Evolutionary conservation across 331 rosid genomes (phyloP), one percentile per base, ranked within the genome.

Genomic region (Cydonia oblonga): DNA sequence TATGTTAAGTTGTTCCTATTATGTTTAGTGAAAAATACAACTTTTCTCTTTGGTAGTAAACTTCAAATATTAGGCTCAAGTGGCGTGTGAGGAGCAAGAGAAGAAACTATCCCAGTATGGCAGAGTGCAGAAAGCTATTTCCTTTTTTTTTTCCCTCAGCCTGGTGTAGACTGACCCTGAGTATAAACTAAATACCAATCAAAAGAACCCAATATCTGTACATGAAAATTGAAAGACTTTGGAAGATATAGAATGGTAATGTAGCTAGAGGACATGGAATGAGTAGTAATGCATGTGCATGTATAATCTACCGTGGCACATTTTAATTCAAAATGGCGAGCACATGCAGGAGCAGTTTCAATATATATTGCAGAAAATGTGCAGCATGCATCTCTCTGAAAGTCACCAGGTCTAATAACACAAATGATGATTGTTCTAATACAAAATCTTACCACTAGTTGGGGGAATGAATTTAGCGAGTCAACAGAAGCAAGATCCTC

Each of bases 401-500:
- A 70, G 35, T 60, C 65, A 68, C 68, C 15, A 69, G 52, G 71
- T 23, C 66, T 56, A 69, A 33, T n/a, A 79, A 49, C 25, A 49
- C 7, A 70, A 64, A 40, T 67, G 49, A 40, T 12, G 16, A 40
- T 40, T 40, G 16, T 51, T 16, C 70, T 79, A 19, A 64, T 25
- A 77, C 72, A 60, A 71, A 86, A 81, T 75, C 87, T 86, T 87
- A 93, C 98, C 89, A 78, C 87, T 83, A 95, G 84, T 32, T 78
- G 85, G 22, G 96, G 96, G 79, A 95, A 91, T 51, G 76, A 80
- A 83, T 89, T 91, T 57, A 95, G 86, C 0, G 90, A 79, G 76
- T 91, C 98, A 62, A 91, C 53, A 46, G 96, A 91, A 59, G 86
- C 80, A 56, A 83, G 81, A 83, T 89, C 93, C 78, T 81, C 80